Percentiles rank a stretch among this genome's conserved stretches.
Conservation (phyloP, 805 yeast genomes). For the Hemisphaericaspora nanyangensis region DNA sequence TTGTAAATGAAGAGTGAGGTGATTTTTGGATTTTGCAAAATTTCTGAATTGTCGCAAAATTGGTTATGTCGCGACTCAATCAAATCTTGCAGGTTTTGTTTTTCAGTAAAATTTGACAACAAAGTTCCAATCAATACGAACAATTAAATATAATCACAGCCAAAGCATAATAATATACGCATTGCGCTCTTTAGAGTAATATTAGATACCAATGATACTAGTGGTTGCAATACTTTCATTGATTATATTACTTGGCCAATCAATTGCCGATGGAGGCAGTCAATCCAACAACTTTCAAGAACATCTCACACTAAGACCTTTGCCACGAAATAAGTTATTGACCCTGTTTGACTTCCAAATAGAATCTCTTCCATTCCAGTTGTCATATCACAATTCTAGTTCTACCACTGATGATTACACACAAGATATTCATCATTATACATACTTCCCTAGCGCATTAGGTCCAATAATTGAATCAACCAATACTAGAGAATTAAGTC, state of each 20-base stretch:
- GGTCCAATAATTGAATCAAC: constrained; percentile 72
- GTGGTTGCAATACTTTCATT: too few species aligned
- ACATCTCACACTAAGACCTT: constrained; percentile 57
- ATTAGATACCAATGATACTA: too few species aligned
- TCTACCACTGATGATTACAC: constrained; percentile 6
- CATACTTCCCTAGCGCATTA: constrained; percentile 73
- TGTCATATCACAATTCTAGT: constrained; percentile 17
- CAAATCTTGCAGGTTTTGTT: too few species aligned
- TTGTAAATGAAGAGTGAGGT: too few species aligned
- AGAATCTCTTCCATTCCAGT: constrained; percentile 44
- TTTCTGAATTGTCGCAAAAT: too few species aligned
- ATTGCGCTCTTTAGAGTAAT: too few species aligned
- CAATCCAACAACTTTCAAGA: constrained; percentile 56
- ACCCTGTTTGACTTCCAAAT: constrained; percentile 69
- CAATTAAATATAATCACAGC: too few species aligned
- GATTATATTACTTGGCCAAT: neutral
- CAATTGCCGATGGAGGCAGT: constrained; percentile 6
- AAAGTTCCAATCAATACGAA: too few species aligned
- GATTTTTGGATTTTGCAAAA: too few species aligned
- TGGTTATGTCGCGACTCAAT: too few species aligned
- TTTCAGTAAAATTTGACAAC: too few species aligned
- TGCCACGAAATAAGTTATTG: constrained; percentile 67
- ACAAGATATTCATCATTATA: constrained; percentile 43
- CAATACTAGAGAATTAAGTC: constrained; percentile 68
- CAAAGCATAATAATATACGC: too few species aligned